phyloP scores from a whole-genome alignment of 306 rosid species.

The Ormosia emarginata region DNA sequence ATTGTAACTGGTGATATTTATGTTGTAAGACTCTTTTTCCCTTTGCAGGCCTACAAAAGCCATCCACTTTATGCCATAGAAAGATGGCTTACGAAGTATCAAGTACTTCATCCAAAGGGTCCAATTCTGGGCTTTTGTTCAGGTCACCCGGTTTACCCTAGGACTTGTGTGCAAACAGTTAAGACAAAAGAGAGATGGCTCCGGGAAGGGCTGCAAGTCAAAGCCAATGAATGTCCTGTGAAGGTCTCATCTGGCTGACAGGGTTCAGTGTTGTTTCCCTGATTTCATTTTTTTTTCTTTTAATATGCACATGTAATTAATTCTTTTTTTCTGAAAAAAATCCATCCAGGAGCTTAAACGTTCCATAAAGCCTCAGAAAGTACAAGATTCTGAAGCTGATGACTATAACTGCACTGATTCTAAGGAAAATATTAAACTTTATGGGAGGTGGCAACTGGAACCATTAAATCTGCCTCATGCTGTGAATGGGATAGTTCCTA shows the following conservation, averaged over 20 bases:
- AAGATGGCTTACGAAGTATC: constrained; percentile 88
- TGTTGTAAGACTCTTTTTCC: constrained; percentile 8
- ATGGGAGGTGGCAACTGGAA: constrained; percentile 92
- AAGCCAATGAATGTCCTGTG: constrained; percentile 64
- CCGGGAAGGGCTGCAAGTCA: constrained; percentile 86
- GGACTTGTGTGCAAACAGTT: constrained; percentile 83
- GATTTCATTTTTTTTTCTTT: constrained; percentile 6
- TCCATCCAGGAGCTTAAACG: constrained; percentile 57
- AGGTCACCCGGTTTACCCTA: constrained; percentile 81
- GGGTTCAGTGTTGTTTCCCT: constrained; percentile 1
- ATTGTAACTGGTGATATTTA: constrained; percentile 1
- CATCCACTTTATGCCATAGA: constrained; percentile 82
- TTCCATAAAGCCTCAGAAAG: constrained; percentile 49
- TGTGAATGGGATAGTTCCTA: constrained; percentile 79
- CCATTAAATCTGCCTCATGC: constrained; percentile 80
- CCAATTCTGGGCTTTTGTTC: constrained; percentile 87
- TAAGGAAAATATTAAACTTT: constrained; percentile 55
- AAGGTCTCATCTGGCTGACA: constrained; percentile 58
- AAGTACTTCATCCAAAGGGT: constrained; percentile 85
- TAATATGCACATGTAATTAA: not conserved
- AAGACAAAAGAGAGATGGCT: constrained; percentile 85
- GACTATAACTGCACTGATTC: constrained; percentile 45
- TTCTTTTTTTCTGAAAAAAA: not conserved
- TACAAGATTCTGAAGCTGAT: constrained; percentile 57
- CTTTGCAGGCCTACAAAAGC: constrained; percentile 76